A percentile compares a stretch with the other conserved stretches of the same genome.
phyloP scores from a whole-genome alignment of 139 green algal genomes.

The Chlamydomonas eustigma region DNA sequence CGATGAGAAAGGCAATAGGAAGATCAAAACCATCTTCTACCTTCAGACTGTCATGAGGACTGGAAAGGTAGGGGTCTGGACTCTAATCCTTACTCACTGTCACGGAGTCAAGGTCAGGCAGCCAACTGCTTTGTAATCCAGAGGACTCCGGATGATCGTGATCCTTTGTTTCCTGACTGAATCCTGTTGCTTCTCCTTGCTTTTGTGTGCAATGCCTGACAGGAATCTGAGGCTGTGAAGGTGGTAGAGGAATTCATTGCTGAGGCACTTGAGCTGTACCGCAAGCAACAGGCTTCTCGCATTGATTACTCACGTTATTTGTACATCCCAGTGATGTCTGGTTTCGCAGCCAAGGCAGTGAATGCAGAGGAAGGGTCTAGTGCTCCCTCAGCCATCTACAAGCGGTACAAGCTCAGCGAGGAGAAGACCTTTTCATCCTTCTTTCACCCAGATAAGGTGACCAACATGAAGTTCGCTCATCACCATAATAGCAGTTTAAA shows the following conservation, averaged over 20 bases:
- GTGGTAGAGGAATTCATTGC: slow-evolving; percentile 24
- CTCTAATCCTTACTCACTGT: too few relatives aligned
- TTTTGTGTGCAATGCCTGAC: too few relatives aligned
- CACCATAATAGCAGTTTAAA: too few relatives aligned
- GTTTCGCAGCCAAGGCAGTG: background rate
- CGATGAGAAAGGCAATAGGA: slow-evolving; percentile 30
- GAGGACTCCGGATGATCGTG: too few relatives aligned
- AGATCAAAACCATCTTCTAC: slow-evolving; percentile 13
- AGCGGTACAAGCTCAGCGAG: slow-evolving; percentile 32
- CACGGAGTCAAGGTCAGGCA: too few relatives aligned
- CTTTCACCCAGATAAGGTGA: slow-evolving; percentile 43
- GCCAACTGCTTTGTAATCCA: too few relatives aligned
- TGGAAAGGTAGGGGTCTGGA: too few relatives aligned
- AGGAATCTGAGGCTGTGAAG: background rate
- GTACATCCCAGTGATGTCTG: slow-evolving; percentile 26
- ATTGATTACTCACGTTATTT: slow-evolving; percentile 24
- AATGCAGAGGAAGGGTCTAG: slow-evolving; percentile 3
- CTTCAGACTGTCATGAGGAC: slow-evolving; percentile 5
- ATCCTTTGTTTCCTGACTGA: too few relatives aligned
- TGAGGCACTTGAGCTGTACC: slow-evolving; percentile 34
- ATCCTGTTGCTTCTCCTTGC: too few relatives aligned
- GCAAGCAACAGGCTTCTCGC: slow-evolving; percentile 22
- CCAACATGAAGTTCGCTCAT: too few relatives aligned
- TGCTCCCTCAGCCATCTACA: slow-evolving; percentile 21
- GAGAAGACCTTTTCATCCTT: slow-evolving; percentile 50